These are phyloP conservation scores for Neoboletus magnificus DNA, from an alignment of 768 basidiomycete species.

Conservation along the genomic window DNA sequence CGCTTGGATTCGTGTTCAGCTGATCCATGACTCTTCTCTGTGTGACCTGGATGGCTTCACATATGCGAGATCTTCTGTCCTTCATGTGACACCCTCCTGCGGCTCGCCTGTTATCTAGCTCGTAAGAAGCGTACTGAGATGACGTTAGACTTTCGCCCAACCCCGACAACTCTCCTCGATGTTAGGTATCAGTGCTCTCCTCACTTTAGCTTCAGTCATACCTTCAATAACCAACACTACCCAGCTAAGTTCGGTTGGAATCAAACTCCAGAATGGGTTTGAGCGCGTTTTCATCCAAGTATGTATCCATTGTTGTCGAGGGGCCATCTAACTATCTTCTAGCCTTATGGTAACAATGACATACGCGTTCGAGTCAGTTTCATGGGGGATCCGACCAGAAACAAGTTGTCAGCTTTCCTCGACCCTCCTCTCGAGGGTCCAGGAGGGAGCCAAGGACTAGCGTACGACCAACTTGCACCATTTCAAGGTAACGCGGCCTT, in stretches of 20 bases:
- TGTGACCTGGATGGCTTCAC: not conserved
- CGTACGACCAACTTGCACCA: not conserved
- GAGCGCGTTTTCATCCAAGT: constrained; percentile 24
- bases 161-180: not conserved
- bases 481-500: not conserved
- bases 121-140: not conserved
- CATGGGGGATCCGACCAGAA: not conserved
- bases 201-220: not conserved
- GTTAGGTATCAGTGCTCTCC: not conserved
- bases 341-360: not conserved
- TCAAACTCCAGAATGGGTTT: constrained; percentile 37
- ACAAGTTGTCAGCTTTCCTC: not conserved
- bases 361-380: not conserved
- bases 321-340: not conserved
- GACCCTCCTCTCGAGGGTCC: not conserved
- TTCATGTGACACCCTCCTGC: not conserved
- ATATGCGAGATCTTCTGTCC: not conserved
- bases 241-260: constrained; percentile 24
- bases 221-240: constrained; percentile 17
- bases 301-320: not conserved
- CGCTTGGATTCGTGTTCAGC: not conserved
- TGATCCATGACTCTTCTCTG: not conserved
- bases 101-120: not conserved
- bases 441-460: not conserved
- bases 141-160: not conserved